Base-by-base conservation (phyloP, 1,139 yeast genomes). In the Diutina siamensis region DNA sequence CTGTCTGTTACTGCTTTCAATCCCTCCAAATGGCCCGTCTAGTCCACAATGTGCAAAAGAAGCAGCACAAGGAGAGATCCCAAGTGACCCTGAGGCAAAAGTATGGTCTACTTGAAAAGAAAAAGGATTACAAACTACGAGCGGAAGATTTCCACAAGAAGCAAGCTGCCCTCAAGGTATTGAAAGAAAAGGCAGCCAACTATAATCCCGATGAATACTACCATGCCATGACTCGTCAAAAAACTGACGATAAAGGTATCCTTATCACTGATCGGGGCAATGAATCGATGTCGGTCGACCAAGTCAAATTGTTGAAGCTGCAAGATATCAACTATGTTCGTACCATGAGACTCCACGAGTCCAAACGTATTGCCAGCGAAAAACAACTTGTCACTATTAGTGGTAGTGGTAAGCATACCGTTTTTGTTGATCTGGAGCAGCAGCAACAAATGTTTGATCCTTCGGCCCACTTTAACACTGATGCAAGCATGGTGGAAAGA, bases 181-280 rank as follows among this genome's bases (percentile, higher is more conserved):
- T 92, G 51, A 77, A 85, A 55, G 71, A 71, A 44, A 87, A 87
- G 60, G 94, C 85, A 1, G 68, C 72, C 42, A 72, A 73, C 44
- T 75, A 88, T 54, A 92, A 92, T 60, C 95, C 94, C n/a, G 97
- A 92, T 72, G 98, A 92, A 62, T 92, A 84, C 65, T 87, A 88
- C 63, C 95, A 87, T 75, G 92, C 87, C 19, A 92, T 92, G 97
- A 77, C 82, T 40, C 70, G 72, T 22, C 70, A 72, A 50, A 72
- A 71, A 54, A 79, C 94, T 3, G 94, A 85, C 53, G 68, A 71
- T 3, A 60, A 65, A 9, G 97, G 97, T 1, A 69, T 84, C 13
- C 59, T 83, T 45, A 62, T 84, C 10, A 64, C 80, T 2, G 86
- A 84, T 42, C 68, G 95, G 52, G 88, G 78, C 28, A 75, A 72